These are phyloP conservation scores for Wickerhamiella vanderwaltii DNA, from an alignment of 805 yeast species.

Conservation along the genomic window DNA sequence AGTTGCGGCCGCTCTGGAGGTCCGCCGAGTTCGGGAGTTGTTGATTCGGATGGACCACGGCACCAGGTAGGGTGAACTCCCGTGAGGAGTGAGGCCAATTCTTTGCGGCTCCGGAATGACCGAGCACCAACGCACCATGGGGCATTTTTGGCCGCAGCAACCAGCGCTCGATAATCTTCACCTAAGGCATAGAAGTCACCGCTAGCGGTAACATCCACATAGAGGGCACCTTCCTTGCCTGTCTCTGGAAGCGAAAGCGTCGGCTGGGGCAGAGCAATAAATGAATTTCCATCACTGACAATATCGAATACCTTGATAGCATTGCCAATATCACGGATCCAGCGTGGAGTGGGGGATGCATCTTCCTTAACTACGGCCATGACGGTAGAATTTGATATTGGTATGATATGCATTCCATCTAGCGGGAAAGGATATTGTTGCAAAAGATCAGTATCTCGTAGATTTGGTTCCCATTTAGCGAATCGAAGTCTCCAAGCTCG, in stretches of 20 bases:
- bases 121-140: constrained; percentile 17
- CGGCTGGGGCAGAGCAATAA: constrained; percentile 31
- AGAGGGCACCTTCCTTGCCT: constrained; percentile 35
- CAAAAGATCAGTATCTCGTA: constrained; percentile 51
- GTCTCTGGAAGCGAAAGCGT: constrained; percentile 12
- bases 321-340: constrained; percentile 62
- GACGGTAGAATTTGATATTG: constrained; percentile 69
- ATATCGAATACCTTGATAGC: constrained; percentile 75
- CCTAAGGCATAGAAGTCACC: constrained; percentile 80
- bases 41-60: constrained; percentile 10
- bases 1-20: constrained; percentile 12
- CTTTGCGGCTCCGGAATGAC: constrained; percentile 5
- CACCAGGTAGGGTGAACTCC: constrained; percentile 24
- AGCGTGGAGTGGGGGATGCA: constrained; percentile 41
- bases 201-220: constrained; percentile 48
- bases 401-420: constrained; percentile 70
- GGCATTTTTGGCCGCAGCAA: constrained; percentile 44
- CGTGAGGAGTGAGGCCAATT: constrained; percentile 15
- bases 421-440: constrained; percentile 35
- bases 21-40: neutral
- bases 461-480: constrained; percentile 85
- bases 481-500: constrained; percentile 77
- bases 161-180: constrained; percentile 63
- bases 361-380: constrained; percentile 53
- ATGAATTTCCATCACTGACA: constrained; percentile 23